Percentiles rank a stretch among this genome's conserved stretches.
Conservation (phyloP, 805 yeast species). For the Kodamaea jinghongensis region DNA sequence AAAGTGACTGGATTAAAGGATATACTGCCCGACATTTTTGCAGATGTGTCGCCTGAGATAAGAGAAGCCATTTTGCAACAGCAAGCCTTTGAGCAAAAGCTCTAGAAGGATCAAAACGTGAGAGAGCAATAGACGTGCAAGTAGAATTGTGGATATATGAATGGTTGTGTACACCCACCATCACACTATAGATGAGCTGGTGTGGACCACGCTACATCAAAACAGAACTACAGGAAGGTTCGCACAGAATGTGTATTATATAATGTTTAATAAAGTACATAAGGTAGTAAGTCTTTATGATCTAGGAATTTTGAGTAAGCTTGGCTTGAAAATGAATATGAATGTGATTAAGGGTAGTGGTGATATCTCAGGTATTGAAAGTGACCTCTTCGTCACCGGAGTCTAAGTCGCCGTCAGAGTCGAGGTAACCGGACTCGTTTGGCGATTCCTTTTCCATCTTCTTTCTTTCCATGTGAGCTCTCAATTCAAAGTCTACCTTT, state of each 20-base stretch:
- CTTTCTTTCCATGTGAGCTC: conserved; percentile 44
- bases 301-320: no score
- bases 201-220: background rate
- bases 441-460: conserved; percentile 17
- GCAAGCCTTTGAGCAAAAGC: conserved; percentile 45
- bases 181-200: no score
- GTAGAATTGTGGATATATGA: no score
- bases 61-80: conserved; percentile 62
- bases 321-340: no score
- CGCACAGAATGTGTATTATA: background rate
- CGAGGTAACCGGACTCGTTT: conserved; percentile 13
- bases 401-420: conserved; percentile 13
- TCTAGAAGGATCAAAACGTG: background rate
- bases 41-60: conserved; percentile 51
- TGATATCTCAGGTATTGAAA: conserved; percentile 6
- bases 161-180: no score
- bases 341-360: no score
- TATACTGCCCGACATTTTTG: conserved; percentile 59
- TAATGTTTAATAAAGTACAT: background rate
- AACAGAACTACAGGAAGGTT: background rate
- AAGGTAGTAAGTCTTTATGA: background rate
- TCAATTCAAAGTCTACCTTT: conserved; percentile 43
- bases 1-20: conserved; percentile 63
- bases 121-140: no score
- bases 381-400: conserved; percentile 17